These are phyloP conservation scores for Rosa hybrid DNA, from an alignment of 331 rosid species.

Conservation along the genomic window DNA sequence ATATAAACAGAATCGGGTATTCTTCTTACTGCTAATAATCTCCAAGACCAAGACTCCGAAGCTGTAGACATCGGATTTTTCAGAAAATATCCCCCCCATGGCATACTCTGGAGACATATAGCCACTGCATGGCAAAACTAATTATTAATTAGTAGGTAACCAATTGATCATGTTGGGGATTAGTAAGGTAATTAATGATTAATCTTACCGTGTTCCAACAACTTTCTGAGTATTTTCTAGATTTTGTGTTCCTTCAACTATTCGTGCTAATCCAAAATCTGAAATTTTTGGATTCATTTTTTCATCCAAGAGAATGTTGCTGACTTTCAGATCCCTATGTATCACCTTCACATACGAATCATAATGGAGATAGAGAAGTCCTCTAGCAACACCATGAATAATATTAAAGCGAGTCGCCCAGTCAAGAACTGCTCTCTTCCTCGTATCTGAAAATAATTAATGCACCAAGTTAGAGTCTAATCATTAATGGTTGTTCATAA, in stretches of 20 bases:
- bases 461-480: not conserved
- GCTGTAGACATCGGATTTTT: slow-evolving; percentile 39
- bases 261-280: slow-evolving; percentile 42
- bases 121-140: slow-evolving; percentile 25
- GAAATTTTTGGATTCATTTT: slow-evolving; percentile 45
- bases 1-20: slow-evolving; percentile 16
- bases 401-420: slow-evolving; percentile 47
- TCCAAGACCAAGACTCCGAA: slow-evolving; percentile 38
- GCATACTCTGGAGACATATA: slow-evolving; percentile 50
- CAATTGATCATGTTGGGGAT: not conserved
- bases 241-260: slow-evolving; percentile 29
- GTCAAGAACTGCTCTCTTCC: slow-evolving; percentile 13
- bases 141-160: not conserved
- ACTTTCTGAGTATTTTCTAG: slow-evolving; percentile 31
- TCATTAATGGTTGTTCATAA: not conserved
- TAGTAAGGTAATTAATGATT: not conserved
- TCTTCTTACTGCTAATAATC: slow-evolving; percentile 33
- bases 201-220: slow-evolving; percentile 40
- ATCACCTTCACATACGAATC: slow-evolving; percentile 1
- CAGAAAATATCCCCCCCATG: slow-evolving; percentile 40
- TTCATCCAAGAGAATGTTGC: slow-evolving; percentile 31
- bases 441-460: not conserved
- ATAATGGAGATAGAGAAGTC: slow-evolving; percentile 34
- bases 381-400: slow-evolving; percentile 39
- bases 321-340: slow-evolving; percentile 28